Conservation (phyloP, 805 yeast genomes). For the Barnettozyma vustinii region DNA sequence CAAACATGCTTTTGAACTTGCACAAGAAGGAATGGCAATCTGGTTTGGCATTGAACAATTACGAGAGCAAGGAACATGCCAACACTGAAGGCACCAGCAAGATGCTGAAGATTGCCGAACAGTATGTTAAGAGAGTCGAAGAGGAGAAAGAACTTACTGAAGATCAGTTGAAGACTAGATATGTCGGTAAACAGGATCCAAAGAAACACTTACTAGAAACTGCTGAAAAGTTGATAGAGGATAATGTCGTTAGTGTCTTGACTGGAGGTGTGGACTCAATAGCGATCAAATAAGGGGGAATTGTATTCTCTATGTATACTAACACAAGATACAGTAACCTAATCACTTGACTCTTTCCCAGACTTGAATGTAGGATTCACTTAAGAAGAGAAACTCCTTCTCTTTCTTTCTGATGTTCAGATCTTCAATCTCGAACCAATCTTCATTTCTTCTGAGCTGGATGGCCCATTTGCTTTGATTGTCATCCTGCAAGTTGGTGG, state of each 20-base stretch:
- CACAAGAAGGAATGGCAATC: conserved; percentile 96
- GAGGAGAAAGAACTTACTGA: conserved; percentile 88
- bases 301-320: neutral
- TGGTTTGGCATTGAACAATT: conserved; percentile 76
- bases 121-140: conserved; percentile 81
- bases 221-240: conserved; percentile 81
- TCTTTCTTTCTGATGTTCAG: conserved; percentile 41
- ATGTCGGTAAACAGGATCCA: conserved; percentile 98
- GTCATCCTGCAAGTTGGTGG: conserved; percentile 24
- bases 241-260: conserved; percentile 79
- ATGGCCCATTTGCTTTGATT: conserved; percentile 41
- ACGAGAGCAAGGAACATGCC: conserved; percentile 66
- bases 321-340: neutral
- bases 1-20: conserved; percentile 86
- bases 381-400: conserved; percentile 53
- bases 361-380: conserved; percentile 60
- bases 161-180: conserved; percentile 89
- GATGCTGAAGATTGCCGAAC: conserved; percentile 86
- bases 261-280: conserved; percentile 88
- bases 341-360: conserved; percentile 41
- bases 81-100: conserved; percentile 68
- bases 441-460: conserved; percentile 37
- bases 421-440: conserved; percentile 60
- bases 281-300: conserved; percentile 59
- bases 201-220: conserved; percentile 93